Evolutionary conservation across 129 eudicot species (phyloP).

Genomic region (Cynara cardunculus): DNA sequence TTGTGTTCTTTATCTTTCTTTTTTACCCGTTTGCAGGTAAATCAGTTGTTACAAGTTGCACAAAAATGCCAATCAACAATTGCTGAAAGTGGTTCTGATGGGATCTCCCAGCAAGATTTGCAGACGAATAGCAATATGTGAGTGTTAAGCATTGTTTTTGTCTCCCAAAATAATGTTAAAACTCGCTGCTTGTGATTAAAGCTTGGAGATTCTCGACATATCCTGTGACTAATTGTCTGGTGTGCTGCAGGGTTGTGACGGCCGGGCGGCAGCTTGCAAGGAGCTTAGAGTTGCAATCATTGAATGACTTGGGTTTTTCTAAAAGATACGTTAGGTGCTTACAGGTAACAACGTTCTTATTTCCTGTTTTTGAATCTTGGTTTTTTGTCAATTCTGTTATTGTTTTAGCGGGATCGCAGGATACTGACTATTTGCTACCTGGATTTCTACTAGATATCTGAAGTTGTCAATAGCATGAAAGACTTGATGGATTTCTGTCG

Average conservation of each 20-base stretch:
- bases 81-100: slow-evolving; percentile 80
- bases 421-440: background rate
- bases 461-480: slow-evolving; percentile 92
- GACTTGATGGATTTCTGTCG: slow-evolving; percentile 88
- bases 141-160: slow-evolving; percentile 22
- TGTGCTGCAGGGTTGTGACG: slow-evolving; percentile 65
- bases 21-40: slow-evolving; percentile 50
- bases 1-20: background rate
- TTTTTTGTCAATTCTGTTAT: background rate
- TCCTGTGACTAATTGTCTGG: slow-evolving; percentile 12
- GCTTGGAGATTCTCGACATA: background rate
- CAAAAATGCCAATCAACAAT: slow-evolving; percentile 90
- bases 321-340: slow-evolving; percentile 91
- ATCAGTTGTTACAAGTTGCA: slow-evolving; percentile 81
- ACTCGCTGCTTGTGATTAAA: background rate
- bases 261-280: slow-evolving; percentile 92
- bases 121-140: slow-evolving; percentile 87
- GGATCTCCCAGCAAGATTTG: slow-evolving; percentile 75
- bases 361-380: background rate
- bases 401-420: background rate
- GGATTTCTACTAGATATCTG: slow-evolving; percentile 70
- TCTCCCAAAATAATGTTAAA: background rate
- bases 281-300: slow-evolving; percentile 84
- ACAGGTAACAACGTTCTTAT: slow-evolving; percentile 48
- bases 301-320: slow-evolving; percentile 86